phyloP scores from a whole-genome alignment of 1,284 basidiomycete species.

The Sporisorium graminicola region DNA sequence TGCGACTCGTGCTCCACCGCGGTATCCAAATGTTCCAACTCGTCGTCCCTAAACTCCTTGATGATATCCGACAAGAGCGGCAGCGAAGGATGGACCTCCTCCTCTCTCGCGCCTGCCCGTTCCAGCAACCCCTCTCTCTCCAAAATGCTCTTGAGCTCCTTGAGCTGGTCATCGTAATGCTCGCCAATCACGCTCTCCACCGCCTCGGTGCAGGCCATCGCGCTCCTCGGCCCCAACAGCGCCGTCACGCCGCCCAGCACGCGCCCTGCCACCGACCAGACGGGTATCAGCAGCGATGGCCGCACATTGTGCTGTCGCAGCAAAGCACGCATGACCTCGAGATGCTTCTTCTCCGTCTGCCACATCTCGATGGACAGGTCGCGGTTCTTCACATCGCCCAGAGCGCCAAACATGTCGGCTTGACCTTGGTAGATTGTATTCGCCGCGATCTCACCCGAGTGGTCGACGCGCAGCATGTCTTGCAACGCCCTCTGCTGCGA shows the following conservation, averaged over 20 bases:
- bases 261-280: constrained; percentile 87
- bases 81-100: constrained; percentile 77
- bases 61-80: constrained; percentile 82
- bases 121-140: constrained; percentile 22
- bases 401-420: constrained; percentile 62
- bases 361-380: constrained; percentile 86
- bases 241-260: constrained; percentile 87
- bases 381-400: constrained; percentile 53
- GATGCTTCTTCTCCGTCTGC: constrained; percentile 94
- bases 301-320: constrained; percentile 85
- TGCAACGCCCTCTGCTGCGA: constrained; percentile 51
- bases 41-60: constrained; percentile 90
- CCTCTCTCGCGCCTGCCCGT: not conserved
- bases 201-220: constrained; percentile 98
- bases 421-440: constrained; percentile 69
- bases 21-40: constrained; percentile 91
- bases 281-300: constrained; percentile 84
- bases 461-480: constrained; percentile 68
- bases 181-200: constrained; percentile 98
- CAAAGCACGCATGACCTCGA: constrained; percentile 85
- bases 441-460: constrained; percentile 67
- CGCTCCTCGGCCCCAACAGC: constrained; percentile 88
- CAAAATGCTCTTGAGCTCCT: constrained; percentile 47
- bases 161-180: constrained; percentile 85
- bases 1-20: constrained; percentile 91